Evolutionary conservation across 345 rosid genomes (phyloP), one percentile per base, ranked within the genome.

Genomic region (Brassica juncea): DNA sequence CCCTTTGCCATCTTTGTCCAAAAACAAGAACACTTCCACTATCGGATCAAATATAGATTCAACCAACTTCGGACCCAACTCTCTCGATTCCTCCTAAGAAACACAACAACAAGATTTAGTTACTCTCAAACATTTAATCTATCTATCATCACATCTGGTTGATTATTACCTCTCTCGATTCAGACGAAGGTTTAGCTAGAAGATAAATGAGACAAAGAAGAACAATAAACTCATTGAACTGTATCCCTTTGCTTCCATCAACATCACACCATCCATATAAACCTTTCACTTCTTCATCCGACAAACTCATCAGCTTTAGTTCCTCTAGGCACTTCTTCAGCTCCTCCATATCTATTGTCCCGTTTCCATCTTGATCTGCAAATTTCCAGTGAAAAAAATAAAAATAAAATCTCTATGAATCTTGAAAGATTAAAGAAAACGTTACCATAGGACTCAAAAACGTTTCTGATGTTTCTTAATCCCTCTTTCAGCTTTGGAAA

Each of bases 181-280:
- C 78, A 31, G 92, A 75, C 1, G 91, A 84, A 79, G 88, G 86
- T 42, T 85, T 87, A 66, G 81, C 68, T 37, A 94, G 84, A 68
- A 92, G 94, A 84, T 92, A 88, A 66, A 88, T 83, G 82, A 90
- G 91, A 77, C 94, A 90, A 30, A 89, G 82, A 32, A 92, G 93
- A 65, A 94, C 98, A 72, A 87, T 85, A 61, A 90, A 92, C 86
- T 92, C 98, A 54, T 77, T 94, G 82, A 94, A 94, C 39, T 87
- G 92, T 77, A 94, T 92, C 81, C 89, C 94, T 82, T 85, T 77
- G 73, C 84, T 89, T 79, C 94, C 85, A 80, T 90, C 93, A 81
- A 92, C 85, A 78, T 94, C 97, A 81, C 97, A 90, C 44, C 93
- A 90, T 77, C 83, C 81, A 49, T 88, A 94, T 42, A 92, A 82